Evolutionary conservation across 139 green algal genomes (phyloP).

Genomic region (Coelastrella sp.): DNA sequence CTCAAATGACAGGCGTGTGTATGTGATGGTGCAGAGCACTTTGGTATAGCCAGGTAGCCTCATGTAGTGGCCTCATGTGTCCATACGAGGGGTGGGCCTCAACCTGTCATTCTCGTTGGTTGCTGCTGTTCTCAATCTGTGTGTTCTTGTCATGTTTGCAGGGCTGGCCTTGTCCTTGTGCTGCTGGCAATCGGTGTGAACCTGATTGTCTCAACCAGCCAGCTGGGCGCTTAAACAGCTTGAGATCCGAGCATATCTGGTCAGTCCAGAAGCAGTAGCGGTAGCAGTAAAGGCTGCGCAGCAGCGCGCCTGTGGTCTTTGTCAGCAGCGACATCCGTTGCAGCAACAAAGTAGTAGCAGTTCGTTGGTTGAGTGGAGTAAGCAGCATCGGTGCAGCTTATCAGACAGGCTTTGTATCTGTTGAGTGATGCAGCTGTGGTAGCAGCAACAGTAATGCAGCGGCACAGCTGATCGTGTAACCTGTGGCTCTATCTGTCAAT

Average conservation of each 20-base stretch:
- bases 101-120: no score
- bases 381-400: background rate
- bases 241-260: no score
- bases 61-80: no score
- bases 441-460: background rate
- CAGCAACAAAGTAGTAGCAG: conserved; percentile 21
- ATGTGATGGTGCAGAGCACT: no score
- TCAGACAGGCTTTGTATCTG: background rate
- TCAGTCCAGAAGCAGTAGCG: background rate
- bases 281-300: background rate
- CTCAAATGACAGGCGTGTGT: no score
- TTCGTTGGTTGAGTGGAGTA: background rate
- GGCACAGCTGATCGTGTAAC: no score
- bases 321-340: conserved; percentile 18
- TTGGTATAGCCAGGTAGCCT: no score
- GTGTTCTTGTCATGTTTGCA: conserved; percentile 33
- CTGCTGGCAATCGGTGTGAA: conserved; percentile 82
- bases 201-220: conserved; percentile 89
- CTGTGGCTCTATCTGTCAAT: background rate
- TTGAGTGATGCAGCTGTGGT: background rate
- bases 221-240: conserved; percentile 62
- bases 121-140: background rate
- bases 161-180: conserved; percentile 78
- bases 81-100: no score
- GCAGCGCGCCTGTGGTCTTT: background rate